Evolutionary conservation across 2,329 filamentous ascomycete species (phyloP).

Genomic region (Corynespora cassiicola): DNA sequence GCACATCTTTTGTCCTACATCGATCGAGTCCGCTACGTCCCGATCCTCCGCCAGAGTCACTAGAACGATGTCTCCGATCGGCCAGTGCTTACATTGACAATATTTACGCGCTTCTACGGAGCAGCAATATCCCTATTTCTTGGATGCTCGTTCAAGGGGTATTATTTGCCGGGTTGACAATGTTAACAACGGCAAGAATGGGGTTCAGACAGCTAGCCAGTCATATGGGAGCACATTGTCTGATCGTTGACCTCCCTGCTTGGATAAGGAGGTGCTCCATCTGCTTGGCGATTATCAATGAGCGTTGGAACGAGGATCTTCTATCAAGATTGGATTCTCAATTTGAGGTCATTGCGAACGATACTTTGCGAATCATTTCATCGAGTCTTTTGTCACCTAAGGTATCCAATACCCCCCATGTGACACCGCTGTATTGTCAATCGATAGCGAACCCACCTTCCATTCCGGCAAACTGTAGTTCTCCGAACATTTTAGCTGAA

Average conservation of each 20-base stretch:
- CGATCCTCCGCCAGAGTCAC: conserved; percentile 1
- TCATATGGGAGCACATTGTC: neutral
- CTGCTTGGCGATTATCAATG: conserved; percentile 9
- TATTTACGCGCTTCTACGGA: neutral
- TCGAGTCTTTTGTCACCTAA: neutral
- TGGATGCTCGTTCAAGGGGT: conserved; percentile 12
- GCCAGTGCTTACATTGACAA: conserved; percentile 2
- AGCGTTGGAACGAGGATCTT: conserved; percentile 6
- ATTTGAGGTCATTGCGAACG: conserved; percentile 3
- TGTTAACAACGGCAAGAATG: conserved; percentile 4
- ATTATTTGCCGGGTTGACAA: conserved; percentile 6
- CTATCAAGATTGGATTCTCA: conserved; percentile 4
- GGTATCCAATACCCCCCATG: too few species aligned
- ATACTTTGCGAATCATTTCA: conserved; percentile 3
- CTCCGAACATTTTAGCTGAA: neutral
- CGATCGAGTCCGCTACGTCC: conserved; percentile 4
- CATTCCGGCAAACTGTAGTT: too few species aligned
- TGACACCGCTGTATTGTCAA: too few species aligned
- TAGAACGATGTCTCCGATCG: neutral
- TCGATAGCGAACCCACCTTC: too few species aligned
- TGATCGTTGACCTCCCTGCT: conserved; percentile 5
- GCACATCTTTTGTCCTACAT: conserved; percentile 5
- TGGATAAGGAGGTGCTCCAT: conserved; percentile 8
- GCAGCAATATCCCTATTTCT: conserved; percentile 4
- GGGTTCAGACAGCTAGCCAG: neutral